These are phyloP conservation scores for Ceratocystis papillata DNA, from an alignment of 2,329 filamentous ascomycete species.

Conservation along the genomic window DNA sequence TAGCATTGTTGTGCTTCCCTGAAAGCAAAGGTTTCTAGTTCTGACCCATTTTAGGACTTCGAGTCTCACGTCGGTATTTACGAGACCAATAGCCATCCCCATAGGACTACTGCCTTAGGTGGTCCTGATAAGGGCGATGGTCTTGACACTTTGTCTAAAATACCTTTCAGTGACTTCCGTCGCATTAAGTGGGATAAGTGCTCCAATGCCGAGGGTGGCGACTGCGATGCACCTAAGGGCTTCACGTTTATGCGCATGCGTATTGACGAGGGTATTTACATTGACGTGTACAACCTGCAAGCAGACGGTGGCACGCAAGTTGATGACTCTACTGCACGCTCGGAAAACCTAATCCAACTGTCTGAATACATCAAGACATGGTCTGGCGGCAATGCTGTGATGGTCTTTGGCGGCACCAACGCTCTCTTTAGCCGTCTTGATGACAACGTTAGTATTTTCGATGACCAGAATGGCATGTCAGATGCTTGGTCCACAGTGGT, in stretches of 20 bases:
- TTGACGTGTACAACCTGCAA: conserved; percentile 58
- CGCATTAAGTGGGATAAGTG: conserved; percentile 30
- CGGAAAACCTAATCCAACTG: conserved; percentile 49
- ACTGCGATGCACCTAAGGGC: conserved; percentile 59
- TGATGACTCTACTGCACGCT: conserved; percentile 46
- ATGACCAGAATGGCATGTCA: conserved; percentile 41
- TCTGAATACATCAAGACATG: conserved; percentile 45
- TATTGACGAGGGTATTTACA: conserved; percentile 39
- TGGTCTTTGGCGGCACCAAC: conserved; percentile 57
- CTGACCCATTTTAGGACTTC: conserved; percentile 41
- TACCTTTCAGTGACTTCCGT: conserved; percentile 44
- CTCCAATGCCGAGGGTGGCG: conserved; percentile 43
- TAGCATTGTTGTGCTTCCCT: not conserved
- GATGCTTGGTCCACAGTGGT: conserved; percentile 52
- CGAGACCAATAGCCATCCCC: conserved; percentile 46
- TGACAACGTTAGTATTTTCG: conserved; percentile 45
- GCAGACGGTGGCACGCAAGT: conserved; percentile 50
- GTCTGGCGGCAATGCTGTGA: conserved; percentile 49
- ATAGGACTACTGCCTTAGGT: conserved; percentile 53
- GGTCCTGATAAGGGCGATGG: conserved; percentile 52
- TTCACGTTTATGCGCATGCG: conserved; percentile 55
- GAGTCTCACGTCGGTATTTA: conserved; percentile 57
- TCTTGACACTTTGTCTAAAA: conserved; percentile 53
- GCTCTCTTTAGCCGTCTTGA: conserved; percentile 49
- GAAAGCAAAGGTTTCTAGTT: not conserved